These are phyloP conservation scores for Mucuna pruriens DNA, from an alignment of 306 rosid genomes.

Conservation along the genomic window DNA sequence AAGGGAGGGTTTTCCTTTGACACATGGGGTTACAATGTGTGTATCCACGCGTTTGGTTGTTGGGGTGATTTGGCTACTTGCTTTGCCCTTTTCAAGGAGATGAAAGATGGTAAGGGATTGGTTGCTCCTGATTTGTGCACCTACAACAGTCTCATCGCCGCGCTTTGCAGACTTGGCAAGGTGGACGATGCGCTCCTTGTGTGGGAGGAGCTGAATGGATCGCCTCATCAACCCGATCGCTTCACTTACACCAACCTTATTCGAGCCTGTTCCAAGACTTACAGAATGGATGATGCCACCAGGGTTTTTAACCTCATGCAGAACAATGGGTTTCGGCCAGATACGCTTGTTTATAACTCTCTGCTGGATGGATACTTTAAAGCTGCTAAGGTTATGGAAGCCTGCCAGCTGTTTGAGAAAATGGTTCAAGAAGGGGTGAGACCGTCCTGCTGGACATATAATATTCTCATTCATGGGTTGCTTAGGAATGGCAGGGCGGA, in stretches of 20 bases:
- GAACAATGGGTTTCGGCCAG: slow-evolving; percentile 55
- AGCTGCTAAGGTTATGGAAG: slow-evolving; percentile 68
- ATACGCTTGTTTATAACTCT: slow-evolving; percentile 73
- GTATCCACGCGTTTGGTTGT: slow-evolving; percentile 82
- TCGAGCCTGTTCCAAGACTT: slow-evolving; percentile 77
- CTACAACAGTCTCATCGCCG: slow-evolving; percentile 72
- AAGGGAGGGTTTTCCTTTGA: slow-evolving; percentile 56
- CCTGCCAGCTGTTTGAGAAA: slow-evolving; percentile 82
- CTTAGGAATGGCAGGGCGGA: slow-evolving; percentile 83
- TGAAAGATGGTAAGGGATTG: slow-evolving; percentile 54
- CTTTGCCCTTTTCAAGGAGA: slow-evolving; percentile 64
- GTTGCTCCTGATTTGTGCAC: slow-evolving; percentile 77
- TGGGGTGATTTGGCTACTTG: slow-evolving; percentile 83
- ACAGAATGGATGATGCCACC: slow-evolving; percentile 60
- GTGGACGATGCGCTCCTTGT: slow-evolving; percentile 70
- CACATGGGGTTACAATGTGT: slow-evolving; percentile 66
- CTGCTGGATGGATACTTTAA: slow-evolving; percentile 76
- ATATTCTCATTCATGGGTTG: slow-evolving; percentile 80
- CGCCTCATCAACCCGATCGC: slow-evolving; percentile 73
- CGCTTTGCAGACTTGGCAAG: slow-evolving; percentile 76
- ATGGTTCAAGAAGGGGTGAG: slow-evolving; percentile 82
- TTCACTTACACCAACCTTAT: slow-evolving; percentile 68
- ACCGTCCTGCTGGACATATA: slow-evolving; percentile 73
- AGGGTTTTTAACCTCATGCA: slow-evolving; percentile 72
- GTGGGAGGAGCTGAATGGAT: slow-evolving; percentile 77